A percentile compares a stretch with the other conserved stretches of the same genome.
Evolutionary conservation across 129 eudicot genomes (phyloP).

Genomic region (Arctium minus): DNA sequence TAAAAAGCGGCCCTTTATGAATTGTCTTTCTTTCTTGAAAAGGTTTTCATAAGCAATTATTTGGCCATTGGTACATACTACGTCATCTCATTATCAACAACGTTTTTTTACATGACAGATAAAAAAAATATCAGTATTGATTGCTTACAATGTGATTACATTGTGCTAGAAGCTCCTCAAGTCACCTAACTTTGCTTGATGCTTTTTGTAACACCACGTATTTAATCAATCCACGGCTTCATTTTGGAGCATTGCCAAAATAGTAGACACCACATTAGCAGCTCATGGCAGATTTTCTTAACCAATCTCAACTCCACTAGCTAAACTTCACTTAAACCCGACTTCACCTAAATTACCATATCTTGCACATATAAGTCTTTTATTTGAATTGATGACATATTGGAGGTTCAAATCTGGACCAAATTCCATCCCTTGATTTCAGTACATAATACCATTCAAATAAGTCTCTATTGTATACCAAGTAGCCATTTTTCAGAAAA

Average conservation of each 20-base stretch:
- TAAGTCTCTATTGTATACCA: not conserved
- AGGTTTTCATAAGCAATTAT: not conserved
- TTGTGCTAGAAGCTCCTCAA: not conserved
- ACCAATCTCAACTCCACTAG: not conserved
- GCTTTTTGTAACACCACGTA: not conserved
- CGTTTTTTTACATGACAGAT: not conserved
- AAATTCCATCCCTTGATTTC: constrained; percentile 3
- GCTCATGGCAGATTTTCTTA: not conserved
- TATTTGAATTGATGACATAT: not conserved
- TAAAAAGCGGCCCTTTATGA: not conserved
- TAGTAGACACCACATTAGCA: not conserved
- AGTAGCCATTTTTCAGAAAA: not conserved
- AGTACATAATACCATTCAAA: not conserved
- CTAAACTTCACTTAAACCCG: not conserved
- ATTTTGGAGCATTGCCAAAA: not conserved
- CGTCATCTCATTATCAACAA: not conserved
- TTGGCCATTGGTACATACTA: not conserved
- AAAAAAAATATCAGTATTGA: not conserved
- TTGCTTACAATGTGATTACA: not conserved
- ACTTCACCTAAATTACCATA: not conserved
- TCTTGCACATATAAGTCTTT: not conserved
- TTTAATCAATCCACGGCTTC: not conserved
- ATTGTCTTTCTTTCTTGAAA: not conserved
- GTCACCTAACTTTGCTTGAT: not conserved
- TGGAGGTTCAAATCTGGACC: not conserved